Percentiles rank a stretch among this genome's conserved stretches.
Conservation (phyloP, 2,329 filamentous ascomycete species). For the Phaeosphaeriaceae sp. region DNA sequence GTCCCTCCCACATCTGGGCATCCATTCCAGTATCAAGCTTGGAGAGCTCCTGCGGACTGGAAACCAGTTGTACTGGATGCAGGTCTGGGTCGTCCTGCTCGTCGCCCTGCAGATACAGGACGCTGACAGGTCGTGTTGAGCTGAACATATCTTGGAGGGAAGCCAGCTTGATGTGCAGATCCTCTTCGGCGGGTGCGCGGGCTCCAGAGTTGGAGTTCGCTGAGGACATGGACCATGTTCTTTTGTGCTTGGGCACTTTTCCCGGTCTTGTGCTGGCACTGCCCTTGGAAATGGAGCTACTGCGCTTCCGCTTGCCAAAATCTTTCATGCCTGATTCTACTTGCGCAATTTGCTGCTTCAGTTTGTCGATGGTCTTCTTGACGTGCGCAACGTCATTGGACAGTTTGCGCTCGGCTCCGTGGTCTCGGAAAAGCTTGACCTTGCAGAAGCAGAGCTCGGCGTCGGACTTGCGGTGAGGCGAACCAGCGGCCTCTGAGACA, state of each 20-base stretch:
- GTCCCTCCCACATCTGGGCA: constrained; percentile 56
- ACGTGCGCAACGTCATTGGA: constrained; percentile 95
- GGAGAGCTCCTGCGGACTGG: constrained; percentile 69
- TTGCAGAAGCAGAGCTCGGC: constrained; percentile 92
- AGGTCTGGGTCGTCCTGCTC: constrained; percentile 81
- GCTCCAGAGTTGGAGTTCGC: constrained; percentile 53
- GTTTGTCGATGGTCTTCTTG: constrained; percentile 94
- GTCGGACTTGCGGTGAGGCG: constrained; percentile 48
- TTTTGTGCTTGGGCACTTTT: constrained; percentile 89
- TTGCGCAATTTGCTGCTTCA: constrained; percentile 91
- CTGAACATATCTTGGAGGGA: constrained; percentile 88
- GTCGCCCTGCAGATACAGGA: constrained; percentile 78
- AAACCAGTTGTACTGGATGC: constrained; percentile 75
- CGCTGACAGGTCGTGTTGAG: constrained; percentile 78
- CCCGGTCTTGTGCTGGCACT: constrained; percentile 66
- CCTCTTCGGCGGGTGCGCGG: constrained; percentile 64
- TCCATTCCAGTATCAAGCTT: constrained; percentile 55
- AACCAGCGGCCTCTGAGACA: constrained; percentile 61
- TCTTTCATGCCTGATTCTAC: constrained; percentile 67
- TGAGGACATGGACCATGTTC: constrained; percentile 95
- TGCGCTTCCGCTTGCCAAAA: constrained; percentile 67
- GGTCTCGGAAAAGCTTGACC: constrained; percentile 95
- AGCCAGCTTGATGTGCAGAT: constrained; percentile 78
- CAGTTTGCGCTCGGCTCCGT: constrained; percentile 92
- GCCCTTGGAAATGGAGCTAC: constrained; percentile 58